Base-by-base conservation (phyloP, 441 rosid species). In the Jatropha multifida region DNA sequence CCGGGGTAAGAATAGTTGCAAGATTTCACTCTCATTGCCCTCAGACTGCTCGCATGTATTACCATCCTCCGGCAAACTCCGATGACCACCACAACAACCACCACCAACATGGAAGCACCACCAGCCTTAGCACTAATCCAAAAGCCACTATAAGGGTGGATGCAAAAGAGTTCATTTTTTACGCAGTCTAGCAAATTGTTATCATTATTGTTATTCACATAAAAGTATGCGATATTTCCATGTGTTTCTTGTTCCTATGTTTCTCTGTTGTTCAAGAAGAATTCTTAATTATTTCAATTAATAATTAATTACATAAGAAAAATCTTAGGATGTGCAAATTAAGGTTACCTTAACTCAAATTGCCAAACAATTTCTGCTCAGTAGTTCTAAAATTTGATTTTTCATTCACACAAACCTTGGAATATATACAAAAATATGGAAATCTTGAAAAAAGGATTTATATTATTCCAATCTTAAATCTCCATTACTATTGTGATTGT, bases 1-100 rank as follows among this genome's bases (percentile, higher is more conserved):
- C 63, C 4, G 92, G 98, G 42, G 87, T 85, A 49, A 86, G 97
- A 84, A 88, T 94, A 13, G 94, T 79, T 5, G 88, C 97, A 11
- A 90, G 97, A 69, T 88, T 89, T 73, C 95, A 93, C 69, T 90
- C 97, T 68, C 97, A 92, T 81, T 92, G 94, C 75, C 98, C 97
- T 0, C 98, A 94, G 46, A 93, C 98, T 10, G 98, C 94, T 64
- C 91, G 96, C 58, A 32, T 90, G 76, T 93, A 93, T 76, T 91
- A 92, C 76, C 98, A 92, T 70, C 97, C 97, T 46, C 97, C 97
- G 55, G 82, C 91, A 13, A 85, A 84, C 83, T 72, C 76, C 73
- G 73, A 79, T 42, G 55, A 71, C 20, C 85, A 80, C 71, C 84
- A 80, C 42, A 71, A 72, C 56, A 71, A 79, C 72, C 65, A 74